phyloP scores from a whole-genome alignment of 2,329 filamentous ascomycete genomes.

The Aspergillus cejpii region DNA sequence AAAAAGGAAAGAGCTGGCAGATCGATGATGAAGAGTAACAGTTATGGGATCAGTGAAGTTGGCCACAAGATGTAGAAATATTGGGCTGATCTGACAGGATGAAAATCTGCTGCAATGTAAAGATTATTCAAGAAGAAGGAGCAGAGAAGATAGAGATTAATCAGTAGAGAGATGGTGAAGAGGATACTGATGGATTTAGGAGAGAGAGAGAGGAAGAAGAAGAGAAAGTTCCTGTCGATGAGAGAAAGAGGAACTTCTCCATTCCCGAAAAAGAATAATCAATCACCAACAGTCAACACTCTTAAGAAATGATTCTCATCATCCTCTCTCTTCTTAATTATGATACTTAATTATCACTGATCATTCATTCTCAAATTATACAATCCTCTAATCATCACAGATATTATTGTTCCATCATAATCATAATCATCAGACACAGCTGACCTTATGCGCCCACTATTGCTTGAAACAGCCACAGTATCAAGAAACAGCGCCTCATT shows the following conservation, averaged over 20 bases:
- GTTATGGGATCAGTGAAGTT: background rate
- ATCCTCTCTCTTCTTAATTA: too few relatives aligned
- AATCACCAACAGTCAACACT: too few relatives aligned
- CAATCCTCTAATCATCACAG: too few relatives aligned
- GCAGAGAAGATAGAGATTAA: slow-evolving; percentile 3
- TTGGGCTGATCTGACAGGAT: too few relatives aligned
- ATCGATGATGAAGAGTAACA: background rate
- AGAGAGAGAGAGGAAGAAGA: slow-evolving; percentile 13
- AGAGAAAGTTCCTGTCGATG: slow-evolving; percentile 20
- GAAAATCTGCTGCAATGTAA: too few relatives aligned
- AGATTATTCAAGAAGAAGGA: slow-evolving; percentile 6
- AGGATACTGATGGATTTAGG: too few relatives aligned
- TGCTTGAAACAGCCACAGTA: slow-evolving; percentile 3
- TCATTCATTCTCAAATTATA: too few relatives aligned
- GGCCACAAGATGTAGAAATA: too few relatives aligned
- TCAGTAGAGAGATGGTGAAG: background rate
- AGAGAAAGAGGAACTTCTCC: background rate
- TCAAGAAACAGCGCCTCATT: slow-evolving; percentile 2
- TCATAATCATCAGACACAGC: background rate
- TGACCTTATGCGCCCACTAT: background rate
- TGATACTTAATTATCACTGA: too few relatives aligned
- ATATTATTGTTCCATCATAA: too few relatives aligned
- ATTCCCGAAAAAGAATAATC: too few relatives aligned
- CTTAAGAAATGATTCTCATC: too few relatives aligned
- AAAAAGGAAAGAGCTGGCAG: background rate